A percentile compares a stretch with the other conserved stretches of the same genome.
Evolutionary conservation across 2,329 filamentous ascomycete genomes (phyloP).

Genomic region (Apiospora sp.): DNA sequence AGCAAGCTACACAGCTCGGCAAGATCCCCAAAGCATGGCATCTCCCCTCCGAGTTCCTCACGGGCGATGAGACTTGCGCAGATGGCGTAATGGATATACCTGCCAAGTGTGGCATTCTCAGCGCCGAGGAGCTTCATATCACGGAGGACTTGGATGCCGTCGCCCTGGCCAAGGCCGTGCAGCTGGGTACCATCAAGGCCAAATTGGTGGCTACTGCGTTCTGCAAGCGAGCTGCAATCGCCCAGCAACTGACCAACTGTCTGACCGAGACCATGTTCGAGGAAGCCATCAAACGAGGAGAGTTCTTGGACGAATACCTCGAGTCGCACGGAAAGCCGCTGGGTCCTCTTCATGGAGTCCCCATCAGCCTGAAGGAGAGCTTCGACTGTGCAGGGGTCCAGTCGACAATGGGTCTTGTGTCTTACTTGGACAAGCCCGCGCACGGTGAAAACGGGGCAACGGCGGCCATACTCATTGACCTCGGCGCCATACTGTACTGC

Average conservation of each 20-base stretch:
- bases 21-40: neutral
- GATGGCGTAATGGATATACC: neutral
- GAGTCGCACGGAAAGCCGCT: neutral
- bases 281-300: slow-evolving; percentile 43
- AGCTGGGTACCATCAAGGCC: neutral
- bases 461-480: neutral
- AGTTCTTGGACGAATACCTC: neutral
- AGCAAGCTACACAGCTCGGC: neutral
- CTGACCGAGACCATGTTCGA: slow-evolving; percentile 48
- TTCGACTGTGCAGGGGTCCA: neutral
- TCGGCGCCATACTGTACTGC: neutral
- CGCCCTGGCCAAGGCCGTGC: neutral
- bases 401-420: neutral
- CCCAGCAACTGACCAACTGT: slow-evolving; percentile 43
- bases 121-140: neutral
- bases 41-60: neutral
- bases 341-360: slow-evolving; percentile 48
- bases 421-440: neutral
- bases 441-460: neutral
- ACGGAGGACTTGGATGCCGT: neutral
- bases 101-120: neutral
- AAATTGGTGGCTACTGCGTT: slow-evolving; percentile 30
- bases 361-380: slow-evolving; percentile 46
- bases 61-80: neutral
- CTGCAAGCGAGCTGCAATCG: slow-evolving; percentile 38